A percentile compares a stretch with the other conserved stretches of the same genome.
These are phyloP conservation scores for Debaryomycetaceae sp. DNA, from an alignment of 1,139 yeast genomes.

Conservation along the genomic window DNA sequence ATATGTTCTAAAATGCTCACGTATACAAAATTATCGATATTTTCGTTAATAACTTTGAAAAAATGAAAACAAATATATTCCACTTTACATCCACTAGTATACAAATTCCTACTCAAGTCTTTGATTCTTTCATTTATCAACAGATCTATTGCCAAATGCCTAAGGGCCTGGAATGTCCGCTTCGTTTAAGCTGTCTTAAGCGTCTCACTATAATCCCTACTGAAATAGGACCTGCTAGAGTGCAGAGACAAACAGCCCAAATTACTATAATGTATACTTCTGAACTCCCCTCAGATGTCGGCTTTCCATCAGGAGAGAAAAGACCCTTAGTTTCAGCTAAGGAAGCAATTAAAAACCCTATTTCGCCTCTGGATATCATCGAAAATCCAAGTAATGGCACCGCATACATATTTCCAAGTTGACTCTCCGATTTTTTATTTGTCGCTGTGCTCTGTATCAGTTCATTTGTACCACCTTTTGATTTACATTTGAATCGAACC, in stretches of 20 bases:
- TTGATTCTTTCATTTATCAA: too few species aligned
- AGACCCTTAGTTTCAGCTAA: conserved; percentile 6
- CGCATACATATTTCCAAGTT: neutral
- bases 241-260: conserved; percentile 7
- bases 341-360: conserved; percentile 6
- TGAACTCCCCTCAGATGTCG: conserved; percentile 1
- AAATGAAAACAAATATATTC: too few species aligned
- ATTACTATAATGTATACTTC: conserved; percentile 6
- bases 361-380: conserved; percentile 7
- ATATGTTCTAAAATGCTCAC: too few species aligned
- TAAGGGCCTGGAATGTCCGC: neutral
- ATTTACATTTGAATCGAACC: neutral
- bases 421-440: neutral
- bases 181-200: conserved; percentile 1
- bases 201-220: conserved; percentile 4
- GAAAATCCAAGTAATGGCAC: conserved; percentile 5
- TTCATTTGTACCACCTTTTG: neutral
- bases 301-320: conserved; percentile 1
- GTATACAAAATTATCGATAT: too few species aligned
- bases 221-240: conserved; percentile 4
- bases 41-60: too few species aligned
- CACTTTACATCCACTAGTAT: too few species aligned
- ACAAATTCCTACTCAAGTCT: too few species aligned
- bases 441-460: neutral
- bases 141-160: neutral